Base-by-base conservation (phyloP, 805 yeast genomes). In the Clavispora carvajalis region DNA sequence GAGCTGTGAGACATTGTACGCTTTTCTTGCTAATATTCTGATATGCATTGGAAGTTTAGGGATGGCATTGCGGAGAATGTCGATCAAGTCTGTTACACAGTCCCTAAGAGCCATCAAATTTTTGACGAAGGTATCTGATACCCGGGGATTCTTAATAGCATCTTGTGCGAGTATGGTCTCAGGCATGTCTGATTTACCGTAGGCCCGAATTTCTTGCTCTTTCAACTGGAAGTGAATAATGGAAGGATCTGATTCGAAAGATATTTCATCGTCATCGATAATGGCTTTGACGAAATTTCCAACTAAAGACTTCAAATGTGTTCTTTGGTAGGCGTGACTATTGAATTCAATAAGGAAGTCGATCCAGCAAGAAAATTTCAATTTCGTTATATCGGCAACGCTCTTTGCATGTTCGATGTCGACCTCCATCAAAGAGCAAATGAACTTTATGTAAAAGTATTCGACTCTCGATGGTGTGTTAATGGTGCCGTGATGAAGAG, bases 241-340 rank as follows among this genome's bases (percentile, higher is more conserved):
- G 2, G 76, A 57, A 2, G 98, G 98, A 57, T 89, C 86, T 40
- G 90, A 79, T 55, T 90, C 96, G 48, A 88, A 78, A 40, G 81
- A 80, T 9, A 81, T 57, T 23, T 71, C 76, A 16, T 69, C 74
- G 48, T 73, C 72, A 19, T 74, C 69, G 13, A 72, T 55, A 9
- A 77, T 57, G 22, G 58, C 51, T 28, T 55, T 44, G 0, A 77
- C 61, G 3, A 62, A 47, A 26, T 60, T 62, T 11, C 77, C 73
- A 17, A 74, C 47, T 2, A 73, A 19, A 8, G 50, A 43, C 46
- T 74, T 76, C 42, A 71, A 59, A 39, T 65, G 60, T 31, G 63
- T 64, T 45, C 82, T 61, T 49, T 77, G 80, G 39, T 66, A 70
- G 3, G 77, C 69, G 43, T 67, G 63, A 46, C 69, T 73, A 46